These are phyloP conservation scores for Penicillium arizonense DNA, from an alignment of 495 filamentous ascomycete species.

Conservation along the genomic window DNA sequence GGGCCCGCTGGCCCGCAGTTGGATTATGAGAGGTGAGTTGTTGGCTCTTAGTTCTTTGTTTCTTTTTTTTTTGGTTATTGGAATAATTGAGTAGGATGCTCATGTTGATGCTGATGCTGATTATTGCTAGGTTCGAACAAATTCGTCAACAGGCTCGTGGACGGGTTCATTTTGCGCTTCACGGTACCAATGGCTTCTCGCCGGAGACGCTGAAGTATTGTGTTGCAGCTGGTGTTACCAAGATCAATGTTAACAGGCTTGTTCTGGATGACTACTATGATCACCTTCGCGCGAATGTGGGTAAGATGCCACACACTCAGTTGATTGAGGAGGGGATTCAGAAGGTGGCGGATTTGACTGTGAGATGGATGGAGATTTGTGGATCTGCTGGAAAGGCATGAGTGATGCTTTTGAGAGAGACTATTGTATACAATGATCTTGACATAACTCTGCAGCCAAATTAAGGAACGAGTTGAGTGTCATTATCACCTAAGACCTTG, in stretches of 20 bases:
- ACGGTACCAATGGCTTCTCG: constrained; percentile 67
- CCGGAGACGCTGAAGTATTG: constrained; percentile 56
- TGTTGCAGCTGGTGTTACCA: constrained; percentile 61
- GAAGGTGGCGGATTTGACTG: constrained; percentile 21
- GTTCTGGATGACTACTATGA: constrained; percentile 48
- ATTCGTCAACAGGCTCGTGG: constrained; percentile 27
- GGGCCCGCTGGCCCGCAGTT: constrained; percentile 62
- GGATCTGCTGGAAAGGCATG: constrained; percentile 23
- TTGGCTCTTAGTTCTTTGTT: too few species aligned
- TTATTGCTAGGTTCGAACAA: constrained; percentile 9
- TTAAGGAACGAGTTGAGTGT: too few species aligned
- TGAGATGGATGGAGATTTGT: constrained; percentile 24
- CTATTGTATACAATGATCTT: too few species aligned
- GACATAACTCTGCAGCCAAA: too few species aligned
- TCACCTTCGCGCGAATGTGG: constrained; percentile 16
- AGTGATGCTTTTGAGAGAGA: background rate
- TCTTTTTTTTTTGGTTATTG: too few species aligned
- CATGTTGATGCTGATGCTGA: background rate
- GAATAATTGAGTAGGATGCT: background rate
- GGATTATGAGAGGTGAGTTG: constrained; percentile 55
- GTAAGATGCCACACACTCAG: constrained; percentile 23
- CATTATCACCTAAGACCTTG: too few species aligned
- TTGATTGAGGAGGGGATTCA: constrained; percentile 26
- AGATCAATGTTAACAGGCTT: constrained; percentile 71
- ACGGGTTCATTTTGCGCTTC: constrained; percentile 60